Evolutionary conservation across 2,329 filamentous ascomycete species (phyloP), one percentile per base, ranked within the genome.

Genomic region (Neonectria ditissima): DNA sequence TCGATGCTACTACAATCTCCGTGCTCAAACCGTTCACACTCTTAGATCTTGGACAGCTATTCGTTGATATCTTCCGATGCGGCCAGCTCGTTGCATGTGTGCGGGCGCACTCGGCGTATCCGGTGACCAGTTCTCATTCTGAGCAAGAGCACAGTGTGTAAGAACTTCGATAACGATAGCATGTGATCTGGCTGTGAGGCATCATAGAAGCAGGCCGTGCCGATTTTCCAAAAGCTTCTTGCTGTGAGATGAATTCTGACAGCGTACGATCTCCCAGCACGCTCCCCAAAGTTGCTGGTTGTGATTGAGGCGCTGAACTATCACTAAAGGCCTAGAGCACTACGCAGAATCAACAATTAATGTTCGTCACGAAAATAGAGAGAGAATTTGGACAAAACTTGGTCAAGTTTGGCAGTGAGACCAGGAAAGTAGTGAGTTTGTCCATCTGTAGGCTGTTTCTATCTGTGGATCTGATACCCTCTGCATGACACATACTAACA

Each of bases 91-190:
- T 44, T 59, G 47, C 55, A 59, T 37, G 37, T n/a, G 34, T 30
- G 55, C 55, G 55, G 55, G 55, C 55, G 47, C 26, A 44, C 55
- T 43, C 26, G 28, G 52, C 26, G 37, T 26, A 28, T 16, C 48
- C 30, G 34, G 37, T 37, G 45, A 14, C 30, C 18, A 44, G 28
- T 6, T 44, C 16, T 20, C 26, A 28, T n/a, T n/a, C 7, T 8
- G 7, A 26, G 13, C n/a, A n/a, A n/a, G 6, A 28, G 2, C 1
- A 3, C 3, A 3, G 5, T 37, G 16, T n/a, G 34, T n/a, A 14
- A 6, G 14, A 37, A 11, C 10, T 13, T 32, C 10, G 30, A 13
- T 2, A 32, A 4, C 10, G 11, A 2, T 10, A 11, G 16, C 7
- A n/a, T 8, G 6, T 16, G 34, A 2, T 37, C 6, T 16, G 2